Percentiles rank a stretch among this genome's conserved stretches.
Evolutionary conservation across 1,139 yeast genomes (phyloP).

Genomic region (Hyphopichia burtonii): DNA sequence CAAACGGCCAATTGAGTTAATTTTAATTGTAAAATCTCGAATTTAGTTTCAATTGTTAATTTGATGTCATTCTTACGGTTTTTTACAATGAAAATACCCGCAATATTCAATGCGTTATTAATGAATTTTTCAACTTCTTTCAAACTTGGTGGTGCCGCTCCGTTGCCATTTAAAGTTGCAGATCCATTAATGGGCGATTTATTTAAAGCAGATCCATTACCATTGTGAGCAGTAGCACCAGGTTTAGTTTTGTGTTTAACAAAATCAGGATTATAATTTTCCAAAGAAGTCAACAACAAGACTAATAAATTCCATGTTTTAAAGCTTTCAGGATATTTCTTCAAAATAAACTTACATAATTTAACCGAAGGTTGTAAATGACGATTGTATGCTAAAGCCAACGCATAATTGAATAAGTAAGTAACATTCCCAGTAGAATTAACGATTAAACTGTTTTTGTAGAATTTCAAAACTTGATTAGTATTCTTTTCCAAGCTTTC

Average conservation of each 20-base stretch:
- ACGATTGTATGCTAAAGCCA: conserved; percentile 30
- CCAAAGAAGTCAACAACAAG: conserved; percentile 29
- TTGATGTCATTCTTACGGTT: conserved; percentile 27
- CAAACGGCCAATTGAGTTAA: conserved; percentile 72
- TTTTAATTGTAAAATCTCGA: conserved; percentile 66
- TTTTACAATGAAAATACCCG: conserved; percentile 37
- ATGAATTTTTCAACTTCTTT: conserved; percentile 39
- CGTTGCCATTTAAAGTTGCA: background rate
- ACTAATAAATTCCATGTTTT: conserved; percentile 47
- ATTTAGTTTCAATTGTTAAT: conserved; percentile 41
- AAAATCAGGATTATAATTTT: conserved; percentile 22
- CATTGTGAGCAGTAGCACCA: conserved; percentile 3
- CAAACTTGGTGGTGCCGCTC: conserved; percentile 1
- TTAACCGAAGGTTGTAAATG: conserved; percentile 30
- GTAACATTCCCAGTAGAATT: conserved; percentile 38
- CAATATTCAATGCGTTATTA: conserved; percentile 44
- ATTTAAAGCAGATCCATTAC: conserved; percentile 2
- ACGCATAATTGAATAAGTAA: conserved; percentile 38
- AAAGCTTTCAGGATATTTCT: conserved; percentile 44
- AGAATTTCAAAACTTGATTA: conserved; percentile 20
- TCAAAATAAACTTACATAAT: conserved; percentile 43
- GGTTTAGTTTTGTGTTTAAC: conserved; percentile 8
- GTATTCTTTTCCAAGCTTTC: conserved; percentile 17
- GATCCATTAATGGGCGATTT: conserved; percentile 1
- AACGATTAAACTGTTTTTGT: conserved; percentile 38